Conservation (phyloP, 2,329 filamentous ascomycete species). For the Metarhizium guizhouense region DNA sequence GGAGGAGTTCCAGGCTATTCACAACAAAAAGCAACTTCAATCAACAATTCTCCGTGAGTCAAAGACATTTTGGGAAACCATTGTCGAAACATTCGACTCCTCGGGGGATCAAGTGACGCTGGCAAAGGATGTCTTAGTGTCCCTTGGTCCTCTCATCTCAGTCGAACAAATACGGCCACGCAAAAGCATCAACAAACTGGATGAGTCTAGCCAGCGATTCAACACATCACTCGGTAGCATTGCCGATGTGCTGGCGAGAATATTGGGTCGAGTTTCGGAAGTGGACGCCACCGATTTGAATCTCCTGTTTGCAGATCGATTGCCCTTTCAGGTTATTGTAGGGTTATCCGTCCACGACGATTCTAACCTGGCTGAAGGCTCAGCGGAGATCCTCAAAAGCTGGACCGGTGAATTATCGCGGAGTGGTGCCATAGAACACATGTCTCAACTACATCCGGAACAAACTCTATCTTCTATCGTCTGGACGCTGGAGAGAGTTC, state of each 20-base stretch:
- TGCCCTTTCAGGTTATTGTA: conserved; percentile 65
- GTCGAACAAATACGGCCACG: conserved; percentile 62
- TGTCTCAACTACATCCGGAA: conserved; percentile 30
- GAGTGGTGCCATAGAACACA: conserved; percentile 27
- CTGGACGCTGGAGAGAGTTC: conserved; percentile 26
- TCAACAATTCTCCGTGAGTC: conserved; percentile 63
- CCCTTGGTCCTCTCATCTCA: conserved; percentile 60
- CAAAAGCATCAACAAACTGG: conserved; percentile 34
- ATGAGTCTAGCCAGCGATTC: conserved; percentile 50
- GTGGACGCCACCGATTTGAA: conserved; percentile 63
- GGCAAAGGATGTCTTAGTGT: conserved; percentile 65
- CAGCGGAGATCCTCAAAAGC: conserved; percentile 73
- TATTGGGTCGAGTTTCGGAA: conserved; percentile 71
- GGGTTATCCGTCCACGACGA: conserved; percentile 76
- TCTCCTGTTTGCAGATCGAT: conserved; percentile 56
- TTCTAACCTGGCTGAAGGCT: conserved; percentile 67
- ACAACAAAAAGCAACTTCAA: conserved; percentile 51
- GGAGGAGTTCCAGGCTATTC: conserved; percentile 47
- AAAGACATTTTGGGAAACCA: conserved; percentile 26
- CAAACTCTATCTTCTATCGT: conserved; percentile 35
- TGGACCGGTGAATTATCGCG: conserved; percentile 59
- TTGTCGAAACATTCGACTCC: conserved; percentile 65
- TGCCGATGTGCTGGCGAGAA: conserved; percentile 54
- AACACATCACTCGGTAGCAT: conserved; percentile 58
- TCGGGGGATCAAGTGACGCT: conserved; percentile 63